Evolutionary conservation across 345 rosid genomes (phyloP).

Genomic region (Cardamine occulta): DNA sequence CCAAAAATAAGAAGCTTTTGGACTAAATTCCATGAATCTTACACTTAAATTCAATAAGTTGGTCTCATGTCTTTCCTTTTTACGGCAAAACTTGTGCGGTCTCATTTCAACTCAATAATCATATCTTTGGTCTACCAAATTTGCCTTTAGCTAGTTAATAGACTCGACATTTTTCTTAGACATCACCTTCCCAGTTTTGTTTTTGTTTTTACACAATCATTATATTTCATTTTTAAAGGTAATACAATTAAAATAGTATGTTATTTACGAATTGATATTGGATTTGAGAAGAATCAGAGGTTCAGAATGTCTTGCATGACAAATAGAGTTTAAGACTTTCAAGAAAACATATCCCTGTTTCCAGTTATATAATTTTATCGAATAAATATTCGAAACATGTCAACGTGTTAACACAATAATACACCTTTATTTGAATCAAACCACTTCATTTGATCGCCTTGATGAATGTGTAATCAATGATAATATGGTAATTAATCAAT

Average conservation of each 20-base stretch:
- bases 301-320: neutral
- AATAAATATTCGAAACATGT: neutral
- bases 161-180: slow-evolving; percentile 1
- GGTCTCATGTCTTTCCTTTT: slow-evolving; percentile 26
- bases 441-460: slow-evolving; percentile 26
- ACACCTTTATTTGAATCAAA: neutral
- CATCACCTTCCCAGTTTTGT: neutral
- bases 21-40: slow-evolving; percentile 28
- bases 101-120: slow-evolving; percentile 21
- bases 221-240: neutral
- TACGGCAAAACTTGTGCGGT: slow-evolving; percentile 36
- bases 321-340: neutral
- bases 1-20: slow-evolving; percentile 31
- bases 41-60: neutral
- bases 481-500: neutral
- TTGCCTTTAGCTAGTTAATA: slow-evolving; percentile 15
- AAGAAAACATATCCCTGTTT: neutral
- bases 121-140: slow-evolving; percentile 26
- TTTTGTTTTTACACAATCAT: neutral
- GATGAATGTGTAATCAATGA: slow-evolving; percentile 12
- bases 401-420: slow-evolving; percentile 11
- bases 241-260: neutral
- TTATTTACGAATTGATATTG: neutral
- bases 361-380: neutral
- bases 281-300: neutral